These are phyloP conservation scores for Globisporangium sylvaticum DNA, from an alignment of 352 stramenopile species.

Conservation along the genomic window DNA sequence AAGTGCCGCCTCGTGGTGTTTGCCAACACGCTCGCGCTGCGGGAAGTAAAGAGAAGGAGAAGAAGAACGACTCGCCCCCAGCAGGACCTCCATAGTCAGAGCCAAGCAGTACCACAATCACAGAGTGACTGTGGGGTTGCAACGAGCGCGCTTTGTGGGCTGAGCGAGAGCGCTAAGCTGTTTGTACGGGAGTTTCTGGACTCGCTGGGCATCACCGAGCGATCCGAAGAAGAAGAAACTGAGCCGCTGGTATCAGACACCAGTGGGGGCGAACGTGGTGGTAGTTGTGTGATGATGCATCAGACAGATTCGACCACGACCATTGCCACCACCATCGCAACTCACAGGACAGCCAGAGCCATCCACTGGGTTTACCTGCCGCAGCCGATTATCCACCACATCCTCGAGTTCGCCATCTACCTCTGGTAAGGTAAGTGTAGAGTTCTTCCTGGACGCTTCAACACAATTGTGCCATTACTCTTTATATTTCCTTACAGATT, in stretches of 20 bases:
- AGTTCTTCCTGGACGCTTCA: not conserved
- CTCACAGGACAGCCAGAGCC: slow-evolving; percentile 4
- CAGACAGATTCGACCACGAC: not conserved
- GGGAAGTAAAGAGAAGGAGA: not conserved
- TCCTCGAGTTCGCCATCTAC: slow-evolving; percentile 58
- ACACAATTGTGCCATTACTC: not conserved
- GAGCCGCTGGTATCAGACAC: not conserved
- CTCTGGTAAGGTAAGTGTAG: slow-evolving; percentile 30
- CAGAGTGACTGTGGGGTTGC: not conserved
- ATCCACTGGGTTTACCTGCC: slow-evolving; percentile 41
- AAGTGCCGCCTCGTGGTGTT: slow-evolving; percentile 58
- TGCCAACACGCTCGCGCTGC: slow-evolving; percentile 40
- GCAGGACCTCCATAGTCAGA: not conserved
- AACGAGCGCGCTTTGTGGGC: not conserved
- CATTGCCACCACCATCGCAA: not conserved
- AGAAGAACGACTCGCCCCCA: not conserved
- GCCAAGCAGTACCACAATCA: not conserved
- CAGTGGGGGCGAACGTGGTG: not conserved
- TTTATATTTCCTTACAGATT: not conserved
- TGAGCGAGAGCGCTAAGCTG: not conserved
- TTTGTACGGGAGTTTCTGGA: not conserved
- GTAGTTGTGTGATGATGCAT: not conserved
- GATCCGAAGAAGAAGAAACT: not conserved
- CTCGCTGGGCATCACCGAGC: not conserved
- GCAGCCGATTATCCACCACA: slow-evolving; percentile 35